phyloP scores from a whole-genome alignment of 495 filamentous ascomycete species.

The Penicillium ochrochloron region DNA sequence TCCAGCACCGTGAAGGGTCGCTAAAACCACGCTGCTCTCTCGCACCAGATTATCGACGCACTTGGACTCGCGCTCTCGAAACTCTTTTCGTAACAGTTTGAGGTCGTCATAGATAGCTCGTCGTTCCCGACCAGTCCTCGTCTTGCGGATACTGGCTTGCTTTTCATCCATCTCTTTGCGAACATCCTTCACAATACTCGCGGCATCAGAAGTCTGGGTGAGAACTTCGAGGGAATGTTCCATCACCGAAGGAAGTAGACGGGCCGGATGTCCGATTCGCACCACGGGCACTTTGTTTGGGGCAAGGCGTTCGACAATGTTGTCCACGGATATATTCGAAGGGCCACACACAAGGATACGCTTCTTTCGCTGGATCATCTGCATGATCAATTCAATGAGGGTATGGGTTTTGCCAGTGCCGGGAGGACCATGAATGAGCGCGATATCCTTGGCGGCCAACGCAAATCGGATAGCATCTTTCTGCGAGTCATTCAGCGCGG shows the following conservation, averaged over 20 bases:
- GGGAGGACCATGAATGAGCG: constrained; percentile 93
- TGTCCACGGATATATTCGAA: constrained; percentile 96
- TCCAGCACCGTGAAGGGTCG: constrained; percentile 91
- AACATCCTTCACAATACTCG: constrained; percentile 87
- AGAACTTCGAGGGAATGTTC: constrained; percentile 90
- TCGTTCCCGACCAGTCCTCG: constrained; percentile 76
- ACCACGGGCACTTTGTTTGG: constrained; percentile 84
- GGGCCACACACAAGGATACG: constrained; percentile 92
- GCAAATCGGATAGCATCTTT: constrained; percentile 92
- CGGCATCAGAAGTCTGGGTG: constrained; percentile 90
- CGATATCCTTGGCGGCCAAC: constrained; percentile 78
- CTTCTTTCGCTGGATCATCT: constrained; percentile 71
- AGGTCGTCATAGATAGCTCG: constrained; percentile 83
- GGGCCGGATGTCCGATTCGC: constrained; percentile 89
- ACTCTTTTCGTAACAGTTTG: constrained; percentile 86
- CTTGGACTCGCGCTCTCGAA: constrained; percentile 77
- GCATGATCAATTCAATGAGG: constrained; percentile 89
- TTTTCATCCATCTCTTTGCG: constrained; percentile 92
- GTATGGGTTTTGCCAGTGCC: constrained; percentile 99
- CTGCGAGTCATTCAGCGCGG: constrained; percentile 83
- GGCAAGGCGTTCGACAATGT: constrained; percentile 93
- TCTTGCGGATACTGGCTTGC: constrained; percentile 86
- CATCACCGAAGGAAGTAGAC: constrained; percentile 85
- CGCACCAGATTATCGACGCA: constrained; percentile 77
- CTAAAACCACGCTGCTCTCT: constrained; percentile 83